These are phyloP conservation scores for Monosporozyma siamensis DNA, from an alignment of 805 yeast genomes.

Conservation along the genomic window DNA sequence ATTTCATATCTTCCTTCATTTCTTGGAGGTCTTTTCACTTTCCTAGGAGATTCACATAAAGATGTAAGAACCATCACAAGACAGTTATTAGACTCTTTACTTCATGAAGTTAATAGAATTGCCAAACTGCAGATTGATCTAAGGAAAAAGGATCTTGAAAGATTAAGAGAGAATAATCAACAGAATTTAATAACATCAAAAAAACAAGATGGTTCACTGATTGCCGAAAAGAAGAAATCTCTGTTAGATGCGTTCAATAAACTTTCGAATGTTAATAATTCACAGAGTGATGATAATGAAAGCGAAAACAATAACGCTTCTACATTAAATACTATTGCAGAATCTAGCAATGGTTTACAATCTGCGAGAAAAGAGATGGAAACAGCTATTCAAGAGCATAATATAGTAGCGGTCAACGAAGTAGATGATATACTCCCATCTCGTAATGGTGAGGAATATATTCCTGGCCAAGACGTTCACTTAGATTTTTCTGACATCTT, in stretches of 20 bases:
- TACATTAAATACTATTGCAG: neutral
- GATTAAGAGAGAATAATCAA: conserved; percentile 15
- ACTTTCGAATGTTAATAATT: neutral
- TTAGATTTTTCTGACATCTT: conserved; percentile 74
- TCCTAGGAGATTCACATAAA: conserved; percentile 70
- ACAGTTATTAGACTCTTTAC: conserved; percentile 59
- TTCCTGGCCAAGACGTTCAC: conserved; percentile 73
- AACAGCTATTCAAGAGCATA: conserved; percentile 9
- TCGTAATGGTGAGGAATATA: conserved; percentile 46
- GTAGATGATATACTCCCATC: conserved; percentile 3
- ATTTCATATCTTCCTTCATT: conserved; percentile 84
- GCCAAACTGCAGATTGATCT: conserved; percentile 54
- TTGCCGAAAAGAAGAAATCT: conserved; percentile 29
- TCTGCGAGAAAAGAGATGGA: conserved; percentile 7
- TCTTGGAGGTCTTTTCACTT: conserved; percentile 67
- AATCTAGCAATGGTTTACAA: neutral
- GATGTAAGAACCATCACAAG: conserved; percentile 85
- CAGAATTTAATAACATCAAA: conserved; percentile 16
- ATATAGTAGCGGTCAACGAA: conserved; percentile 2
- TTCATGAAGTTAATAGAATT: conserved; percentile 74
- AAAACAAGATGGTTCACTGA: conserved; percentile 23
- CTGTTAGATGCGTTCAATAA: conserved; percentile 17
- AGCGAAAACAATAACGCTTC: neutral
- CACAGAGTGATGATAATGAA: neutral
- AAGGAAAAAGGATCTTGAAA: conserved; percentile 24